Conservation (phyloP, 208 protist species). For the Wallacemonas sp. region DNA sequence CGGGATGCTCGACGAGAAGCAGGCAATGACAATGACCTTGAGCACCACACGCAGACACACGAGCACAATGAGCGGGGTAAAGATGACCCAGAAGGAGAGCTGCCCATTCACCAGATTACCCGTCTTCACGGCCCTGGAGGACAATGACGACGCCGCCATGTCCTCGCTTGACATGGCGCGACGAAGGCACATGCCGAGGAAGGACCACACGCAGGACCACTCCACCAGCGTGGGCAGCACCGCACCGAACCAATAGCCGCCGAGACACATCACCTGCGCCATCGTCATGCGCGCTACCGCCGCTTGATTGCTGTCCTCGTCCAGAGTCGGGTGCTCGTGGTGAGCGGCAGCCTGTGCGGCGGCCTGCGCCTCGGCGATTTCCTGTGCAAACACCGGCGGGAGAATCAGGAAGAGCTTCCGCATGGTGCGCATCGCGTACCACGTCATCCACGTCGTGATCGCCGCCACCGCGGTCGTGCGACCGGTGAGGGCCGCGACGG, state of each 20-base stretch:
- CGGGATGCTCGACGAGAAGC: conserved; percentile 14
- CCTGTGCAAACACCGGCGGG: conserved; percentile 34
- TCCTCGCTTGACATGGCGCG: no score
- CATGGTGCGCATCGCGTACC: conserved; percentile 34
- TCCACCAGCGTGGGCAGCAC: conserved; percentile 30
- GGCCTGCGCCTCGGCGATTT: conserved; percentile 2
- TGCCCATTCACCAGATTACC: not conserved
- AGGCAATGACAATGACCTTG: conserved; percentile 50
- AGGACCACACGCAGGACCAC: conserved; percentile 38
- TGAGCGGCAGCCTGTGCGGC: not conserved
- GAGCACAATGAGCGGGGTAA: conserved; percentile 52
- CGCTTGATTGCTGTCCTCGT: no score
- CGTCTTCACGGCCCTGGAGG: no score
- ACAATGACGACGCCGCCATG: no score
- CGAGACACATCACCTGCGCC: conserved; percentile 7
- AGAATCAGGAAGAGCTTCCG: conserved; percentile 31
- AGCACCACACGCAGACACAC: conserved; percentile 34
- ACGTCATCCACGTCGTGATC: conserved; percentile 34
- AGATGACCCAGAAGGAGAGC: conserved; percentile 60
- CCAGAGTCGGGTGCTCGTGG: not conserved
- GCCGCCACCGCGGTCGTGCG: conserved; percentile 27
- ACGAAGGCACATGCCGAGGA: conserved; percentile 35
- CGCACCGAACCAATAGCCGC: conserved; percentile 14
- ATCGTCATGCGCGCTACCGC: conserved; percentile 9
- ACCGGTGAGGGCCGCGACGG: conserved; percentile 44